These are phyloP conservation scores for Globisporangium cylindrosporum DNA, from an alignment of 352 stramenopile genomes.

Conservation along the genomic window DNA sequence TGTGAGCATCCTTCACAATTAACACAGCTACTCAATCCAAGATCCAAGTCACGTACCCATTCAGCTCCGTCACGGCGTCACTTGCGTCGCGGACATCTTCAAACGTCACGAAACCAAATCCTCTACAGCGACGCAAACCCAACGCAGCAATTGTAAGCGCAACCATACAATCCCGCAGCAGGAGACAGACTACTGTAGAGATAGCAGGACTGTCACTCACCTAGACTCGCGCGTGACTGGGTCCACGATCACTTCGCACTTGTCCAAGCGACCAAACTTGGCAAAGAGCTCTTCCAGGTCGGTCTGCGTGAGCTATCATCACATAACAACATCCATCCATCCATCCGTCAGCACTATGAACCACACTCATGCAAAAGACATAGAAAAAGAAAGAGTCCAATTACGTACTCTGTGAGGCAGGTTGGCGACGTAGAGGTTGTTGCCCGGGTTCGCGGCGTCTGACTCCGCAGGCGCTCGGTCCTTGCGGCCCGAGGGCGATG, in stretches of 20 bases:
- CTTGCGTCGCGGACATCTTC: conserved; percentile 74
- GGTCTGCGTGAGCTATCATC: conserved; percentile 30
- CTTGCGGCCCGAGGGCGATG: conserved; percentile 18
- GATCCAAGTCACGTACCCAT: conserved; percentile 45
- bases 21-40: background rate
- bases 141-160: background rate
- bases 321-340: background rate
- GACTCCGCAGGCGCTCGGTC: conserved; percentile 15
- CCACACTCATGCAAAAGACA: background rate
- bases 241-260: conserved; percentile 82
- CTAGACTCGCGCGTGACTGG: conserved; percentile 71
- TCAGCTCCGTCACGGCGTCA: conserved; percentile 76
- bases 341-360: background rate
- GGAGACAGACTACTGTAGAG: background rate
- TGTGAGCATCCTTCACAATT: background rate
- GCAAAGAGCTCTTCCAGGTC: conserved; percentile 71
- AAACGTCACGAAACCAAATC: conserved; percentile 77
- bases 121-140: conserved; percentile 24
- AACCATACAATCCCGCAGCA: background rate
- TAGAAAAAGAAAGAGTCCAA: conserved; percentile 1
- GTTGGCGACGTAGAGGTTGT: conserved; percentile 83
- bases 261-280: conserved; percentile 71
- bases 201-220: conserved; percentile 21
- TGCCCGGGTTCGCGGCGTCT: conserved; percentile 52
- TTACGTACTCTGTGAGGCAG: conserved; percentile 43